Percentiles rank a stretch among this genome's conserved stretches.
Evolutionary conservation across 2,329 filamentous ascomycete genomes (phyloP).

Genomic region (Neopestalotiopsis sp.): DNA sequence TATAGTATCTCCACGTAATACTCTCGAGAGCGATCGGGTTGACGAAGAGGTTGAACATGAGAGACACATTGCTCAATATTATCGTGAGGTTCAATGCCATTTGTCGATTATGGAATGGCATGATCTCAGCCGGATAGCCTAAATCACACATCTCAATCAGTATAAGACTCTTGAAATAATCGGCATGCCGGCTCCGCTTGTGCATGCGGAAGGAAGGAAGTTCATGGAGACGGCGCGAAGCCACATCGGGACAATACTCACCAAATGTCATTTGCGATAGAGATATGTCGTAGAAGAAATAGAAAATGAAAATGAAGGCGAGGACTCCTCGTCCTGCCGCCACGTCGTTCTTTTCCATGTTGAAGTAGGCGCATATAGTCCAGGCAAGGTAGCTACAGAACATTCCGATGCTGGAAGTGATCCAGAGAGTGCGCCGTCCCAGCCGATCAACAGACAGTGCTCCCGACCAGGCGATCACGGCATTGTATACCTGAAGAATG

Average conservation of each 20-base stretch:
- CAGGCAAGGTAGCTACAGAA: constrained; percentile 7
- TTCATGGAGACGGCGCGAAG: no score
- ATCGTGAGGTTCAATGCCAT: no score
- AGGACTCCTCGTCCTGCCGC: no score
- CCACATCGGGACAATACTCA: no score
- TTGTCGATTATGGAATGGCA: constrained; percentile 63
- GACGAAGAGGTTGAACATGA: constrained; percentile 13
- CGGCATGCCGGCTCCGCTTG: no score
- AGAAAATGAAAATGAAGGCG: neutral
- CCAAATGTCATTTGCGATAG: no score
- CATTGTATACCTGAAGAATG: constrained; percentile 11
- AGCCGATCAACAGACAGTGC: constrained; percentile 15
- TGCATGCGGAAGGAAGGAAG: accelerated
- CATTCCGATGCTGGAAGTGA: constrained; percentile 23
- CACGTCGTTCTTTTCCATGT: no score
- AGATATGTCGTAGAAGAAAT: constrained; percentile 17
- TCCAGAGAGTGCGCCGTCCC: constrained; percentile 22
- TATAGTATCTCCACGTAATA: constrained; percentile 25
- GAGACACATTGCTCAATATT: no score
- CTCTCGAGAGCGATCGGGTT: constrained; percentile 24
- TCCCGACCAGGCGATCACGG: neutral
- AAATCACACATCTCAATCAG: no score
- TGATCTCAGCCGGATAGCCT: constrained; percentile 45
- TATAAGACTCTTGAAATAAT: no score
- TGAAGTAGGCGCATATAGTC: constrained; percentile 9